A percentile compares a stretch with the other conserved stretches of the same genome.
Evolutionary conservation across 2,329 filamentous ascomycete genomes (phyloP).

Genomic region (Stagonosporopsis rhizophila): DNA sequence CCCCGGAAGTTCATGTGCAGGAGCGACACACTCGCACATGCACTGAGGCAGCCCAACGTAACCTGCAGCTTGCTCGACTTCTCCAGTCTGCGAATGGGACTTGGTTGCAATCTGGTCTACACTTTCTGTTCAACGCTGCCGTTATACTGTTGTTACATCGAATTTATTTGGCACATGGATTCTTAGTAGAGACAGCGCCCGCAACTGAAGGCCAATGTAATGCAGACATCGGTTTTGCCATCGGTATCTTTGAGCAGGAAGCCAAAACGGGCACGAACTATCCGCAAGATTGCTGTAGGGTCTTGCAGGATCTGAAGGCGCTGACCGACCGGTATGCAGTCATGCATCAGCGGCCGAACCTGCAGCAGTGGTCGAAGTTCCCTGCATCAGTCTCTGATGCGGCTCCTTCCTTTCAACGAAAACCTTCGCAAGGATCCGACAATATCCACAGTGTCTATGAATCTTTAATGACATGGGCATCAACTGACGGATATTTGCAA

Average conservation of each 20-base stretch:
- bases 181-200: background rate
- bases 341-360: background rate
- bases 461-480: constrained; percentile 1
- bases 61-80: constrained; percentile 29
- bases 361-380: background rate
- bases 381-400: background rate
- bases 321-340: constrained; percentile 30
- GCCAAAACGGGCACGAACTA: constrained; percentile 35
- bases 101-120: constrained; percentile 33
- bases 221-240: constrained; percentile 31
- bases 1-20: constrained; percentile 21
- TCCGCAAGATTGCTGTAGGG: constrained; percentile 32
- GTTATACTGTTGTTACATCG: constrained; percentile 35
- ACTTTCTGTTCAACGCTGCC: constrained; percentile 39
- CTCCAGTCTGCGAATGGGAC: constrained; percentile 18
- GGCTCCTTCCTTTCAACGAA: background rate
- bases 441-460: background rate
- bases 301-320: constrained; percentile 33
- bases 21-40: constrained; percentile 24
- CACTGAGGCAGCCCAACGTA: constrained; percentile 28
- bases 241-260: constrained; percentile 32
- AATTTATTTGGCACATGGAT: constrained; percentile 11
- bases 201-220: constrained; percentile 6
- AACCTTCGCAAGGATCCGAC: background rate
- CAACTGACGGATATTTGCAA: background rate